Evolutionary conservation across 371 early-diverging fungal genomes (phyloP).

Genomic region (Dinochytrium kinnereticum): DNA sequence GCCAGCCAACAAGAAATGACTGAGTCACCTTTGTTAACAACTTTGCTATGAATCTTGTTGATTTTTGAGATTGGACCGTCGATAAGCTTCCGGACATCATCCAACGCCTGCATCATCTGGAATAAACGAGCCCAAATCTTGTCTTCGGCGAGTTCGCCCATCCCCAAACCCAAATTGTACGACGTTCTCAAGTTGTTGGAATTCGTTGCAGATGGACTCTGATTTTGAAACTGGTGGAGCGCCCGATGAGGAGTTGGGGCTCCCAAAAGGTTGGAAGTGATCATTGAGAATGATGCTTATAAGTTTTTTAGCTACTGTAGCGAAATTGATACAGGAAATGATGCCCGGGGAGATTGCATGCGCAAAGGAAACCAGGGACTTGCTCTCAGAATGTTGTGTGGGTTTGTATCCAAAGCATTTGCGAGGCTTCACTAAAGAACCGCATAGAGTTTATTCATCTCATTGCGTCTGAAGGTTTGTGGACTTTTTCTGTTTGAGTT

Average conservation of each 20-base stretch:
- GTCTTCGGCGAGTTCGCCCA: neutral
- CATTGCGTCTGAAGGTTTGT: constrained; percentile 64
- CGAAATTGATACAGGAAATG: constrained; percentile 96
- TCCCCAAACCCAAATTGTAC: too few relatives aligned
- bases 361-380: constrained; percentile 94
- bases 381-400: constrained; percentile 92
- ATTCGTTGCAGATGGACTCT: too few relatives aligned
- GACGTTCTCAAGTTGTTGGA: too few relatives aligned
- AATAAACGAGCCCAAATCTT: neutral
- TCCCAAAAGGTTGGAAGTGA: constrained; percentile 71
- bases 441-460: constrained; percentile 89
- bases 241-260: constrained; percentile 47
- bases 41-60: constrained; percentile 35
- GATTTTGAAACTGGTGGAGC: constrained; percentile 21
- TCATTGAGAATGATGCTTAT: neutral
- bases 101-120: constrained; percentile 5
- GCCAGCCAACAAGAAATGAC: neutral
- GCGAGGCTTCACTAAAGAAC: constrained; percentile 10
- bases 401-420: constrained; percentile 57
- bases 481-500: neutral
- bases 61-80: constrained; percentile 20
- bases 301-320: constrained; percentile 96
- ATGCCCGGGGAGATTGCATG: constrained; percentile 86
- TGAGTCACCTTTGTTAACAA: constrained; percentile 14
- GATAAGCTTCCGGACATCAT: constrained; percentile 20